Conservation (phyloP, 2,329 filamentous ascomycete genomes). For the Rosellinia necatrix region DNA sequence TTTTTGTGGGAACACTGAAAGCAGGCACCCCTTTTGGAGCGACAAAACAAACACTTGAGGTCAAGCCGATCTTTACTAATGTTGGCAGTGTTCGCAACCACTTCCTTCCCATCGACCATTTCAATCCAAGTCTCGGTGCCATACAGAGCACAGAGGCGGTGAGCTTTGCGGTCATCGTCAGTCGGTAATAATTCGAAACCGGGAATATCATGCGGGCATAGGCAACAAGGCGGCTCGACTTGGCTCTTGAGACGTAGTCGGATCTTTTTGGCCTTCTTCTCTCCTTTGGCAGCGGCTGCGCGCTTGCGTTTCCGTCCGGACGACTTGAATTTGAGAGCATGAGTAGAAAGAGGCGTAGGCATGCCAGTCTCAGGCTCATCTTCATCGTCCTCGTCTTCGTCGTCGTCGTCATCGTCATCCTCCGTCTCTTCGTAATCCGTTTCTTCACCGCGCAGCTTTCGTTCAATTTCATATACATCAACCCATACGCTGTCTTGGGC, state of each 20-base stretch:
- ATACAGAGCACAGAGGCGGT: slow-evolving; percentile 87
- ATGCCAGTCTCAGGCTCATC: slow-evolving; percentile 64
- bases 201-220: slow-evolving; percentile 89
- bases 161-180: slow-evolving; percentile 84
- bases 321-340: slow-evolving; percentile 68
- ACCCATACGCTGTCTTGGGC: slow-evolving; percentile 99
- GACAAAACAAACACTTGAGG: slow-evolving; percentile 93
- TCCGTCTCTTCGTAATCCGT: slow-evolving; percentile 83
- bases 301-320: slow-evolving; percentile 72
- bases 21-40: slow-evolving; percentile 91
- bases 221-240: slow-evolving; percentile 78
- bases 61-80: slow-evolving; percentile 88
- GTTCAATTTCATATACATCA: slow-evolving; percentile 93
- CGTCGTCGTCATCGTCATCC: slow-evolving; percentile 72
- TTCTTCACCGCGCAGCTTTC: slow-evolving; percentile 87
- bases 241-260: slow-evolving; percentile 73
- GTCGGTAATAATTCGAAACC: slow-evolving; percentile 83
- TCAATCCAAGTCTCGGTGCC: slow-evolving; percentile 91
- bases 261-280: slow-evolving; percentile 74
- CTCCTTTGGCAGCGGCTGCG: slow-evolving; percentile 45
- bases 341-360: slow-evolving; percentile 76
- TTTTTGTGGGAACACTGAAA: slow-evolving; percentile 97
- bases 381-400: slow-evolving; percentile 64
- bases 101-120: slow-evolving; percentile 69
- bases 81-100: slow-evolving; percentile 76